Base-by-base conservation (phyloP, 495 filamentous ascomycete species). In the Xylaria longipes region DNA sequence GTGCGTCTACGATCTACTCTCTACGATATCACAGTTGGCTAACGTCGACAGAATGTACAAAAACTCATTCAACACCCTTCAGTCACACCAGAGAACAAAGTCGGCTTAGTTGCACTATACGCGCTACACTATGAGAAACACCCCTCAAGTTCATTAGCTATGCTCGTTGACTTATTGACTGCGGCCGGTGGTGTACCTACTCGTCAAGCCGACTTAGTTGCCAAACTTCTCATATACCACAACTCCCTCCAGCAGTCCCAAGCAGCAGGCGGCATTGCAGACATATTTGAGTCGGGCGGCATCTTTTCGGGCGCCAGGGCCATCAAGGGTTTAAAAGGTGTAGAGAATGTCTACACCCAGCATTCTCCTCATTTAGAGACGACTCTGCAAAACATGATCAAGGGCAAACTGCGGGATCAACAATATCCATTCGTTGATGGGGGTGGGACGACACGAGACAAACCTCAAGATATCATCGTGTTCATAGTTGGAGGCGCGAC, bases 291-390 rank as follows among this genome's bases (percentile, higher is more conserved):
- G 76, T 92, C 93, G 0, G 90, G 92, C 1, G 95, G 93, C 7
- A 93, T 99, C 68, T 97, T 99, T 82, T 93, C 93, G 39, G 92
- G 93, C 20, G 94, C 96, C 3, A 87, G 94, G 39, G 92, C 92
- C 75, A 95, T 99, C 81, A 97, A 97, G 79, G 97, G 95, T 2
- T 86, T 99, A 22, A 97, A 97, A 77, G 96, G 96, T 17, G 95
- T 98, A 5, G 96, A 99, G 79, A 99, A 99, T 74, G 96, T 99
- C 27, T 99, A 98, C 80, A 99, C 96, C 0, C 97, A 98, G 80
- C 96, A 99, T 80, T 96, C 94, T 2, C 95, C 96, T 0, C 86
- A 93, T 56, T 79, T 99, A 57, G 94, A 97, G 80, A 87, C 88
- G 12, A 97, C 94, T 1, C 82, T 99, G 12, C 94, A 97, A 76